These are phyloP conservation scores for Tephrocybe sp. DNA, from an alignment of 768 basidiomycete species.

Conservation along the genomic window DNA sequence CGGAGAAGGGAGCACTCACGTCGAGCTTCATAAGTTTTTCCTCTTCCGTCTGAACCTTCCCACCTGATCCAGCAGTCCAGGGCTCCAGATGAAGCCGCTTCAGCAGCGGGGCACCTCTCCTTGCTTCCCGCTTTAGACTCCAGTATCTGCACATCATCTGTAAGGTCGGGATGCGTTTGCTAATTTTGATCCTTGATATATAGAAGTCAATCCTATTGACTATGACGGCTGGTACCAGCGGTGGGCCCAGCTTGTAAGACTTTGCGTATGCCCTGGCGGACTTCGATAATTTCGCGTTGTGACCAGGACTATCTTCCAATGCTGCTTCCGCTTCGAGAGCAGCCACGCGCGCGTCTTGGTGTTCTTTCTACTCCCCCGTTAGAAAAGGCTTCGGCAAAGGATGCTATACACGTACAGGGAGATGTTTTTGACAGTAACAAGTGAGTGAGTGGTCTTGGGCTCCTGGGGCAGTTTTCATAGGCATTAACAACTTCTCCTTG, in stretches of 20 bases:
- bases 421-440: slow-evolving; percentile 87
- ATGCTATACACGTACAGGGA: slow-evolving; percentile 58
- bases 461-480: slow-evolving; percentile 82
- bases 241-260: slow-evolving; percentile 89
- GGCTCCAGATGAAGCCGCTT: slow-evolving; percentile 95
- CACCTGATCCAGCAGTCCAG: slow-evolving; percentile 81
- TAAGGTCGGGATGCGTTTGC: slow-evolving; percentile 78
- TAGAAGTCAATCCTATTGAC: slow-evolving; percentile 79
- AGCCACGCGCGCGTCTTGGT: slow-evolving; percentile 56
- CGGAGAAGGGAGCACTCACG: slow-evolving; percentile 38
- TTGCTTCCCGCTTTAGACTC: slow-evolving; percentile 94
- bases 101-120: slow-evolving; percentile 89
- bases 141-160: slow-evolving; percentile 85
- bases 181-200: slow-evolving; percentile 60
- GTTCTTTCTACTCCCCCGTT: slow-evolving; percentile 51
- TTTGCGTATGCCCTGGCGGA: slow-evolving; percentile 89
- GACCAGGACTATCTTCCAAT: slow-evolving; percentile 35
- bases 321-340: slow-evolving; percentile 53
- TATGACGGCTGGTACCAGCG: slow-evolving; percentile 84
- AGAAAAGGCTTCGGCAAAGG: neutral
- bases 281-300: slow-evolving; percentile 54
- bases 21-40: slow-evolving; percentile 82
- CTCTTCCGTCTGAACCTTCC: slow-evolving; percentile 69
- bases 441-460: slow-evolving; percentile 70
- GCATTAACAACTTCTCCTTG: slow-evolving; percentile 77